phyloP scores from a whole-genome alignment of 306 rosid genomes.

The Citrullus mucosospermus region DNA sequence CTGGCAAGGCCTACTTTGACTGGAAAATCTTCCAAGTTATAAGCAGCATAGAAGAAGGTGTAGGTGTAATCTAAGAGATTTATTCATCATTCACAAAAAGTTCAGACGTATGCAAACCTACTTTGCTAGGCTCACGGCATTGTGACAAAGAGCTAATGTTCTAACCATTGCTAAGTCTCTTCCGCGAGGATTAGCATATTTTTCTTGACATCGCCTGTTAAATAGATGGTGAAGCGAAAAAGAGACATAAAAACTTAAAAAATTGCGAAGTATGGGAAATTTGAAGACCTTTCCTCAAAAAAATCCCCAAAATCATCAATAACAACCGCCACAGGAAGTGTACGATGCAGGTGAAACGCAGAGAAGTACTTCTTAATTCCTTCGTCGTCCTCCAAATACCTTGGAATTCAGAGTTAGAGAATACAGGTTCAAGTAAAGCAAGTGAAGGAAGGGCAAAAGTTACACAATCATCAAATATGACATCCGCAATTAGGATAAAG shows the following conservation, averaged over 20 bases:
- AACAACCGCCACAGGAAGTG: constrained; percentile 55
- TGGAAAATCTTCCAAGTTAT: constrained; percentile 4
- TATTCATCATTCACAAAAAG: neutral
- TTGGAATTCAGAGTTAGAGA: constrained; percentile 7
- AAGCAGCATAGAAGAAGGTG: neutral
- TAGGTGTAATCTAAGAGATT: neutral
- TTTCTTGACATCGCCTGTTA: constrained; percentile 61
- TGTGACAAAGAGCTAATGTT: constrained; percentile 68
- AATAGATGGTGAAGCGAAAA: neutral
- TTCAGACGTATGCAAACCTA: constrained; percentile 20
- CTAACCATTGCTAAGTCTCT: constrained; percentile 83
- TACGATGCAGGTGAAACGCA: constrained; percentile 60
- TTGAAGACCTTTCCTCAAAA: constrained; percentile 47
- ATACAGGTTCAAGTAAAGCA: neutral
- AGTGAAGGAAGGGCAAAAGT: neutral
- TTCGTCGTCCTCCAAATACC: constrained; percentile 68
- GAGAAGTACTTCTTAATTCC: constrained; percentile 75
- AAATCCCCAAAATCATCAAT: constrained; percentile 78
- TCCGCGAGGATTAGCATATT: constrained; percentile 51
- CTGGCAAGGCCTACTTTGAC: constrained; percentile 58
- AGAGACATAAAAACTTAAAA: neutral
- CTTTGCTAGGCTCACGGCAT: constrained; percentile 66
- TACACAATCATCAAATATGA: neutral
- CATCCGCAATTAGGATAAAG: neutral
- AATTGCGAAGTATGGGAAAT: neutral